Percentiles rank a stretch among this genome's conserved stretches.
phyloP scores from a whole-genome alignment of 1,284 basidiomycete species.

The Irpex lacteus region DNA sequence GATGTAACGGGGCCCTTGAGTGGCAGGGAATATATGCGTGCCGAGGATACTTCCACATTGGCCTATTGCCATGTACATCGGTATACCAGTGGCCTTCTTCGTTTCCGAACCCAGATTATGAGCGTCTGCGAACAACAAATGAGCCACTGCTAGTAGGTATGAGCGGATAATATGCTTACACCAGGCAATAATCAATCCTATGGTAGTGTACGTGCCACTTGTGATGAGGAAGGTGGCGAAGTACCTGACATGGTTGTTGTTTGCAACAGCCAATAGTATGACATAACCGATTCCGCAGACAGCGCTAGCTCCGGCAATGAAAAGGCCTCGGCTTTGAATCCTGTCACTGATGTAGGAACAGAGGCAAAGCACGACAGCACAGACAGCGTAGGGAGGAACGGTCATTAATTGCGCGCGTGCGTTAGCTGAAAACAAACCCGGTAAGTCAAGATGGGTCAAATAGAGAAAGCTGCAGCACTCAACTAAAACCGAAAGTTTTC shows the following conservation, averaged over 20 bases:
- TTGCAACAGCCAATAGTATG: conserved; percentile 45
- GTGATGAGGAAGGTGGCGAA: conserved; percentile 71
- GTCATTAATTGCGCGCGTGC: conserved; percentile 67
- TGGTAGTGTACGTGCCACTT: conserved; percentile 65
- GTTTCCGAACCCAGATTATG: conserved; percentile 79
- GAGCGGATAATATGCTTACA: conserved; percentile 42
- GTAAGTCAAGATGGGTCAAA: background rate
- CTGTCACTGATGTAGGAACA: conserved; percentile 71
- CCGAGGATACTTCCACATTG: conserved; percentile 72
- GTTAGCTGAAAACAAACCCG: conserved; percentile 27
- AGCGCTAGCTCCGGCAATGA: conserved; percentile 45
- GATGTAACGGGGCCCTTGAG: conserved; percentile 60
- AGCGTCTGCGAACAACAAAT: conserved; percentile 34
- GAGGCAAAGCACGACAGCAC: conserved; percentile 63
- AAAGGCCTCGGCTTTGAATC: conserved; percentile 65
- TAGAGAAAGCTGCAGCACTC: conserved; percentile 14
- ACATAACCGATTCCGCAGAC: conserved; percentile 66
- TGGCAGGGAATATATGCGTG: conserved; percentile 65
- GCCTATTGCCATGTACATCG: conserved; percentile 74
- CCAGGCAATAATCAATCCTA: conserved; percentile 70
- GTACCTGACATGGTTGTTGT: conserved; percentile 54
- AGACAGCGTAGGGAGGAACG: conserved; percentile 80
- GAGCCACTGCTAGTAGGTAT: background rate
- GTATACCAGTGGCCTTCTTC: conserved; percentile 71
- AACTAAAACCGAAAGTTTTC: conserved; percentile 63